Conservation (phyloP, 2,329 filamentous ascomycete genomes). For the Purpureocillium takamizusanense region DNA sequence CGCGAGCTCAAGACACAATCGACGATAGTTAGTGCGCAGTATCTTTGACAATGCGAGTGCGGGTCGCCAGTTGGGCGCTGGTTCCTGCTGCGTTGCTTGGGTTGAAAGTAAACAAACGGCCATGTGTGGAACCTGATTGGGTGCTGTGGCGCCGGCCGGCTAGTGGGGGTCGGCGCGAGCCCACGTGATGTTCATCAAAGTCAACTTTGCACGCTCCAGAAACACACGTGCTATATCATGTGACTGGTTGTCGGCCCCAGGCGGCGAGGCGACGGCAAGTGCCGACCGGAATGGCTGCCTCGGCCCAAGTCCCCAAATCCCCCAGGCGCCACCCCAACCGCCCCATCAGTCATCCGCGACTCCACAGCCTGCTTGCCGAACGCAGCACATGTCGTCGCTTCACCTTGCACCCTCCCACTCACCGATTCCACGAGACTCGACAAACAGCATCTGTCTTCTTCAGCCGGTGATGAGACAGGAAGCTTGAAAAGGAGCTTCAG, state of each 20-base stretch:
- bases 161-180: neutral
- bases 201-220: too few species aligned
- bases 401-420: slow-evolving; percentile 12
- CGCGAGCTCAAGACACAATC: neutral
- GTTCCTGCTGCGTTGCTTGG: slow-evolving; percentile 24
- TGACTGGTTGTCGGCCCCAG: slow-evolving; percentile 7
- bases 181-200: too few species aligned
- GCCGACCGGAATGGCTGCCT: slow-evolving; percentile 11
- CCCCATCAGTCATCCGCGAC: slow-evolving; percentile 2
- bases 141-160: neutral
- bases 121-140: slow-evolving; percentile 16
- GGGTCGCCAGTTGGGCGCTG: slow-evolving; percentile 4
- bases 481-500: slow-evolving; percentile 8
- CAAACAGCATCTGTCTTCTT: slow-evolving; percentile 1
- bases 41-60: neutral
- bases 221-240: slow-evolving; percentile 7
- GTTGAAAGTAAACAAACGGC: slow-evolving; percentile 33
- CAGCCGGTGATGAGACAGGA: slow-evolving; percentile 14
- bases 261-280: too few species aligned
- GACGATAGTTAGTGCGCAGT: too few species aligned
- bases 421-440: slow-evolving; percentile 4
- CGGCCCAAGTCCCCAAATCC: slow-evolving; percentile 15
- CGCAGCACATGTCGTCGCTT: slow-evolving; percentile 16
- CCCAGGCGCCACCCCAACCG: slow-evolving; percentile 3
- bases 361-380: slow-evolving; percentile 8